These are phyloP conservation scores for Fusarium sp. DNA, from an alignment of 2,329 filamentous ascomycete genomes.

Conservation along the genomic window DNA sequence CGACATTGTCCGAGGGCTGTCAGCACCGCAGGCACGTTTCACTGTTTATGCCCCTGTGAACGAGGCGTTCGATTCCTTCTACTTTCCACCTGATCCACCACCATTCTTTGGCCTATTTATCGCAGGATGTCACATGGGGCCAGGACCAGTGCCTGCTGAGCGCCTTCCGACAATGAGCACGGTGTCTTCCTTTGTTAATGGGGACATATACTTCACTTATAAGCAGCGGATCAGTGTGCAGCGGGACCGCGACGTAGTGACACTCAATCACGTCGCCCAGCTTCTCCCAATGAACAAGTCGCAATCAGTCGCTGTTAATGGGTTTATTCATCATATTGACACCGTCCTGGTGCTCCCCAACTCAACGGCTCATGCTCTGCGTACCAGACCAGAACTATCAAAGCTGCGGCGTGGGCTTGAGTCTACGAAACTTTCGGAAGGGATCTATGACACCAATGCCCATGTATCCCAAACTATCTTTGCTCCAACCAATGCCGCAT, in stretches of 20 bases:
- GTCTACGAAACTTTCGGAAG: neutral
- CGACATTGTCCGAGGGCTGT: conserved; percentile 2
- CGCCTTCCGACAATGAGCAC: neutral
- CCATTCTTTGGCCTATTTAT: conserved; percentile 12
- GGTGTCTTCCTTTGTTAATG: conserved; percentile 9
- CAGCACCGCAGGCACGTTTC: conserved; percentile 5
- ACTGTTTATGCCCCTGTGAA: conserved; percentile 13
- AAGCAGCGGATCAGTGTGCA: conserved; percentile 16
- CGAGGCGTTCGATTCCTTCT: conserved; percentile 10
- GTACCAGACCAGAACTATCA: conserved; percentile 5
- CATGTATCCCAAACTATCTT: conserved; percentile 14
- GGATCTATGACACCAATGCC: conserved; percentile 4
- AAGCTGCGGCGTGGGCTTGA: neutral
- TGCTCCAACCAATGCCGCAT: conserved; percentile 11
- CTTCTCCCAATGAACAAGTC: neutral
- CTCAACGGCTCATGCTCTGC: conserved; percentile 11
- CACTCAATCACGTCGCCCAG: neutral
- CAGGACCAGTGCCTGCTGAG: neutral
- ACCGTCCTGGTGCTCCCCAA: conserved; percentile 6
- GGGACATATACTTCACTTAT: conserved; percentile 14
- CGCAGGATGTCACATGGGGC: conserved; percentile 8
- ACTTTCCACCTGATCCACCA: conserved; percentile 9
- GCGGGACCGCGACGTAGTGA: neutral
- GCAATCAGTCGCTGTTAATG: neutral
- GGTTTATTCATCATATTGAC: conserved; percentile 8